Evolutionary conservation across 441 rosid species (phyloP).

Genomic region (Raphanus hybrid): DNA sequence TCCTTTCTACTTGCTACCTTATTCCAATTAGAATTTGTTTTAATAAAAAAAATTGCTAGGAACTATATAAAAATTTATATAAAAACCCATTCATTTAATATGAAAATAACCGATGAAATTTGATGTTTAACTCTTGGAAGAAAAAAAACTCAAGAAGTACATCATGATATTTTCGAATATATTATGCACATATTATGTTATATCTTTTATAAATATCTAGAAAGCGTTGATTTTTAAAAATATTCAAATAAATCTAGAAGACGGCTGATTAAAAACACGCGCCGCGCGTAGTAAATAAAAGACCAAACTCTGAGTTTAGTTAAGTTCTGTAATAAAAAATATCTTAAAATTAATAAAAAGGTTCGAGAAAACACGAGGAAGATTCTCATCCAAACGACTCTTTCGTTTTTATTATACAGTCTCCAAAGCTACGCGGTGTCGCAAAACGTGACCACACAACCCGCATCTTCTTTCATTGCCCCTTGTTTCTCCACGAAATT

Average conservation of each 20-base stretch:
- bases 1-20: not conserved
- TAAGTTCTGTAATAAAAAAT: conserved; percentile 8
- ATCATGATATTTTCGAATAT: not conserved
- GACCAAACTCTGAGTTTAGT: conserved; percentile 14
- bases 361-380: conserved; percentile 43
- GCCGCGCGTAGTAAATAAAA: conserved; percentile 13
- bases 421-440: conserved; percentile 42
- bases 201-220: conserved; percentile 9
- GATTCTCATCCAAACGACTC: conserved; percentile 42
- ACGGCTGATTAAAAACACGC: conserved; percentile 29
- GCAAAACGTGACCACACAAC: conserved; percentile 42
- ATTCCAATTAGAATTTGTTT: not conserved
- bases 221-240: conserved; percentile 20
- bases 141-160: not conserved
- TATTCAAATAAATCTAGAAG: conserved; percentile 31
- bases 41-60: not conserved
- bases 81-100: not conserved
- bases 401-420: conserved; percentile 21
- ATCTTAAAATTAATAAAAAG: conserved; percentile 10
- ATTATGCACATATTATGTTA: not conserved
- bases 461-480: conserved; percentile 5
- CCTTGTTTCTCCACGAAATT: conserved; percentile 22
- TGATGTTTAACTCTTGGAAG: not conserved
- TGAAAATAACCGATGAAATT: not conserved
- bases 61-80: not conserved